Evolutionary conservation across 176 grass and related monocot species (phyloP), one percentile per base, ranked within the genome.

Genomic region (Ensete glaucum): DNA sequence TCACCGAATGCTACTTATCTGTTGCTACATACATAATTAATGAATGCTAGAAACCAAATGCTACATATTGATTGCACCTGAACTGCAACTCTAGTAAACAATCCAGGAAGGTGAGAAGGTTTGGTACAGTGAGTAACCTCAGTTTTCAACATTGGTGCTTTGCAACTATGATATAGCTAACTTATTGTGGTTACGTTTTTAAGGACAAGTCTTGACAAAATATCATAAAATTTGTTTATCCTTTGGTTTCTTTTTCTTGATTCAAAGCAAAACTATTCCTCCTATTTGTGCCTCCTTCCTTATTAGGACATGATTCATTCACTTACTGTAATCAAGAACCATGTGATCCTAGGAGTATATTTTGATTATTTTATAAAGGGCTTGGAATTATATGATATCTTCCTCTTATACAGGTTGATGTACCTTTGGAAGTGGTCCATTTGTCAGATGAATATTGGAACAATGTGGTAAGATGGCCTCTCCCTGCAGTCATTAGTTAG

Each of bases 391-490:
- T 65, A 9, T 54, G 1, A 57, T n/a, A 8, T 73, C 53, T 26
- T 53, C 54, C 52, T 73, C 52, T 27, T n/a, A 78, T 74, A 57
- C 54, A 91, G 95, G 87, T 91, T 73, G 73, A 89, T 64, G 86
- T 99, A 16, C 88, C 90, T 53, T 88, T 99, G 71, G 88, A 99
- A 66, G 88, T 94, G 52, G 91, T 99, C 77, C 91, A 99, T 88
- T 76, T 99, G 65, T 91, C 95, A 25, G 86, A 94, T 69, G 91
- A 99, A 67, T 99, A 99, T 24, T 94, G 95, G 95, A 94, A 94
- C 20, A 84, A 94, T 89, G 95, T 99, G 95, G 91, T 89, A 87
- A 79, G 80, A 20, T 55, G 22, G 53, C 8, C 22, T 17, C 19
- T 26, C n/a, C 15, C 29, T 51, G 13, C 29, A 27, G 22, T 22